Evolutionary conservation across 2,329 filamentous ascomycete species (phyloP), one percentile per base, ranked within the genome.

Genomic region (Gremmenia infestans): DNA sequence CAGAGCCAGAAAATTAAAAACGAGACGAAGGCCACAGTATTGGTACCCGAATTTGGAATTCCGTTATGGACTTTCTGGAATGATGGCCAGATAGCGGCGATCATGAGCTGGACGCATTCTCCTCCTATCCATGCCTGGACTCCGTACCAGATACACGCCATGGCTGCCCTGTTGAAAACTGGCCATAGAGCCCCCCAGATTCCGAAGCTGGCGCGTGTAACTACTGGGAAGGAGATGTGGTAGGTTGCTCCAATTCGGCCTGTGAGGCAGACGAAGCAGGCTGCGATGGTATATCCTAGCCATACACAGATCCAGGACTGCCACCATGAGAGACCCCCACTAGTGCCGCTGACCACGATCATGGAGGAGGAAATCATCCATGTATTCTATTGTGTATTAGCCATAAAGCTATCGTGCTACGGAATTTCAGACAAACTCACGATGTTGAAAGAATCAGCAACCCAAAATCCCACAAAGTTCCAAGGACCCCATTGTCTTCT

Each of bases 361-460:
- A 91, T 91, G 39, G 88, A 85, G 1, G 88, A 90, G 0, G 89
- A 88, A 60, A 95, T 94, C 89, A 95, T 96, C 91, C 90, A 95
- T 1, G 90, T 94, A 72, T 93, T 94, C 73, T 83, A 54, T 62
- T 67, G 67, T 56, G 62, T 39, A 40, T 53, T 67, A 39, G 36
- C 36, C 47, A 28, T 39, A 14, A 43, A 39, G 37, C 28, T 35
- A 15, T 15, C 15, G 23, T 14, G 17, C 40, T 36, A 36, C 42
- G 32, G 22, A 28, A 48, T 42, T 49, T 49, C 28, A 32, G 12
- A 25, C 23, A 25, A 47, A 69, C 74, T 67, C 64, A 79, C 77
- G 69, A 94, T 90, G 71, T 93, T 93, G 75, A 92, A 91, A 0
- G 84, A 88, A 72, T 93, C 89, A 32, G 88, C 87, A 66, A 94